Base-by-base conservation (phyloP, 371 early-diverging fungal species). In the Haplosporangium sp. region DNA sequence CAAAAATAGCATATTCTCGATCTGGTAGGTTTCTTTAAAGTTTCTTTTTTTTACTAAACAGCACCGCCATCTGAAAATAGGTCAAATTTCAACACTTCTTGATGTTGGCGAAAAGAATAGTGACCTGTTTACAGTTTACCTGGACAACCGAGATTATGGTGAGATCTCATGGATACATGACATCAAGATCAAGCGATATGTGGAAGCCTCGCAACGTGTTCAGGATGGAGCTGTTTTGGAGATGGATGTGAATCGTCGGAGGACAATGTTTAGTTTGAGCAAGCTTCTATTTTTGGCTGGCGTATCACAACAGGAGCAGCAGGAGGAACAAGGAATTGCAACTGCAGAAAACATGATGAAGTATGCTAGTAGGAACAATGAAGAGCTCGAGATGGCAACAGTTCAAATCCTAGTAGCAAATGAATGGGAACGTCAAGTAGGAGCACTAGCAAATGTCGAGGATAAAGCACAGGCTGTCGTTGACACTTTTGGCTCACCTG, bases 121-220 rank as follows among this genome's bases (percentile, higher is more conserved):
- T 19, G 72, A 74, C 48, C 27, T 74, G 13, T 71, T 81, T 10
- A 74, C 75, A 9, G 47, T 61, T 0, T 81, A 65, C 27, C 20
- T 81, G 27, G 75, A 81, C 19, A 68, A 20, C 13, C 65, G 67
- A 11, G 66, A 67, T 27, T 68, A 71, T 47, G 50, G 55, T n/a
- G 72, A 71, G 15, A n/a, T 81, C 19, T 71, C 75, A 27, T 81
- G 81, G 81, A 39, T 81, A 45, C 81, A 81, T 35, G 75, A 81
- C 27, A 71, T 81, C 71, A 74, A 71, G 37, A 69, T 71, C 72
- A 66, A 61, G 19, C 67, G 75, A 4, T 81, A 45, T 50, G 57
- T 47, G 2, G 68, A 61, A n/a, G 81, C 66, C 0, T 67, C 81
- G 6, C 50, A 65, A 38, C 56, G 71, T 15, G 60, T 74, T n/a